phyloP scores from a whole-genome alignment of 441 rosid genomes.

The Pelargonium citronellum region DNA sequence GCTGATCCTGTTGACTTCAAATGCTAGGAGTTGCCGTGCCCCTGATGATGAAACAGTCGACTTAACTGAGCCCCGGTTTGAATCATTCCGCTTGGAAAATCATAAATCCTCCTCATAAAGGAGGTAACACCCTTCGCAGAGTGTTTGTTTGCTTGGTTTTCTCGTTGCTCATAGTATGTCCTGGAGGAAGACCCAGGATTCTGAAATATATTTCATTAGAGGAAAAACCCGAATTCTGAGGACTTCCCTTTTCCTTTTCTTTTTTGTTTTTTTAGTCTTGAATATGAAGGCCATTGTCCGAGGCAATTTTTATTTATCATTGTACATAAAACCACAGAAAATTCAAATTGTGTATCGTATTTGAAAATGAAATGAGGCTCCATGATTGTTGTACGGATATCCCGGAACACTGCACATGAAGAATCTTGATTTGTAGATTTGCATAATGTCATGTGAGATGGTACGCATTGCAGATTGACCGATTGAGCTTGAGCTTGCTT shows the following conservation, averaged over 20 bases:
- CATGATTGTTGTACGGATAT: background rate
- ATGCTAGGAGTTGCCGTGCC: slow-evolving; percentile 38
- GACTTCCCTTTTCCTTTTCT: background rate
- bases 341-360: slow-evolving; percentile 6
- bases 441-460: background rate
- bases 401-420: background rate
- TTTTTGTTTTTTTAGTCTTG: background rate
- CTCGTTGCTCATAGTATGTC: background rate
- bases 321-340: slow-evolving; percentile 20
- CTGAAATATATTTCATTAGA: background rate
- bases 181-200: background rate
- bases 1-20: slow-evolving; percentile 34
- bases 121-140: background rate
- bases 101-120: slow-evolving; percentile 37
- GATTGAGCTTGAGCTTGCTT: background rate
- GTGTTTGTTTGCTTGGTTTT: slow-evolving; percentile 3
- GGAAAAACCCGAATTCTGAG: background rate
- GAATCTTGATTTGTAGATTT: background rate
- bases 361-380: background rate
- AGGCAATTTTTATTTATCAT: background rate
- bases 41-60: slow-evolving; percentile 75
- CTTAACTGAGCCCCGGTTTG: slow-evolving; percentile 77
- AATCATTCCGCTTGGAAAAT: slow-evolving; percentile 59
- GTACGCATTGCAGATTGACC: background rate
- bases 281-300: background rate